phyloP scores from a whole-genome alignment of 495 filamentous ascomycete species.

The Aspergillus nanangensis region DNA sequence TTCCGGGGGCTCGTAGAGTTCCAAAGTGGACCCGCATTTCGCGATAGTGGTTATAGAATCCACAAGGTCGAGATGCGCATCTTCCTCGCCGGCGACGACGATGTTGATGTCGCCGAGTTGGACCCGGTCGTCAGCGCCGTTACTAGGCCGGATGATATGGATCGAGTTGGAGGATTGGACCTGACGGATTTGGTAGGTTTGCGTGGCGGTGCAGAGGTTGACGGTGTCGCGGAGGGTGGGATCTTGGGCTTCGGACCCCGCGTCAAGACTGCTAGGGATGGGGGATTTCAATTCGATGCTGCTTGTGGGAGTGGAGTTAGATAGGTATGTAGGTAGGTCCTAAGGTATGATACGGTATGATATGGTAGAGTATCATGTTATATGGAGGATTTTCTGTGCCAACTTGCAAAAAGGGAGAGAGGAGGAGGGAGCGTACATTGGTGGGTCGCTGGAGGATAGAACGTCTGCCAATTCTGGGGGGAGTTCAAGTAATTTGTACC shows the following conservation, averaged over 20 bases:
- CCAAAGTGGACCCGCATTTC: conserved; percentile 69
- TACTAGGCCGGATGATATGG: conserved; percentile 63
- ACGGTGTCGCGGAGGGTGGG: conserved; percentile 54
- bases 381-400: no score
- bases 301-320: neutral
- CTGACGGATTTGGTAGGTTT: conserved; percentile 78
- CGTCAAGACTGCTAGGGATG: neutral
- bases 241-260: conserved; percentile 15
- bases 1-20: conserved; percentile 42
- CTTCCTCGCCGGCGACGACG: conserved; percentile 20
- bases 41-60: conserved; percentile 56
- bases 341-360: no score
- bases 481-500: conserved; percentile 77
- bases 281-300: conserved; percentile 66
- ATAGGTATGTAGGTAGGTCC: neutral
- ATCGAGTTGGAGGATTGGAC: conserved; percentile 89
- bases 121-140: conserved; percentile 18
- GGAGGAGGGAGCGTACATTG: conserved; percentile 43
- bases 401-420: neutral
- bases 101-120: conserved; percentile 27
- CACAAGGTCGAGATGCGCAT: conserved; percentile 32
- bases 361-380: no score
- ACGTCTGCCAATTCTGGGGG: conserved; percentile 66
- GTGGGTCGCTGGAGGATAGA: conserved; percentile 55
- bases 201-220: conserved; percentile 63